Conservation (phyloP, 1,284 basidiomycete genomes). For the Rhodotorula sp. region DNA sequence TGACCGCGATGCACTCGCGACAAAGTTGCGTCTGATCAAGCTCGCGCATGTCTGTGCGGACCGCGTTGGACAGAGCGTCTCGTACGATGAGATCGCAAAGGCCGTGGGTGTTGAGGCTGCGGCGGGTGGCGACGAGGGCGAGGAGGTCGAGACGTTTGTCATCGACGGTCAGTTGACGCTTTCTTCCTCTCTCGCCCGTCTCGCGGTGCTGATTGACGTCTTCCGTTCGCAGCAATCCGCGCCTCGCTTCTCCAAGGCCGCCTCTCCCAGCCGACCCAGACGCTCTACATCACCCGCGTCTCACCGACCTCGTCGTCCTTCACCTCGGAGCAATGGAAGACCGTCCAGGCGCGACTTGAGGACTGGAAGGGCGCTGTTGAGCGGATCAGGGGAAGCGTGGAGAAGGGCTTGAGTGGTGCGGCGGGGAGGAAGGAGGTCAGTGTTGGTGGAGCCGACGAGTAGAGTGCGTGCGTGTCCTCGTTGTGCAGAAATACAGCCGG, state of each 20-base stretch:
- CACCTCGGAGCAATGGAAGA: conserved; percentile 75
- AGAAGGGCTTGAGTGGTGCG: conserved; percentile 25
- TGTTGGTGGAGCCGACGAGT: neutral
- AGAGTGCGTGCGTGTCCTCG: neutral
- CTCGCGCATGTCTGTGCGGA: conserved; percentile 75
- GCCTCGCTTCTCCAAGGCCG: conserved; percentile 77
- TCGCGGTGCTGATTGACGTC: neutral
- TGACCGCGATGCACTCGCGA: conserved; percentile 56
- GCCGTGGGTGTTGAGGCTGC: conserved; percentile 60
- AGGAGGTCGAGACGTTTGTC: conserved; percentile 83
- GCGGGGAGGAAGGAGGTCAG: conserved; percentile 1
- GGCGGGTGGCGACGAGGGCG: conserved; percentile 56
- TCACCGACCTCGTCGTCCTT: conserved; percentile 53
- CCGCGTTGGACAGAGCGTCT: conserved; percentile 70
- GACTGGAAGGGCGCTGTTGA: conserved; percentile 75
- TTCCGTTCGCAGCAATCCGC: conserved; percentile 66
- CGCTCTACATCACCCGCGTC: conserved; percentile 72
- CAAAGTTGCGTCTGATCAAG: conserved; percentile 77
- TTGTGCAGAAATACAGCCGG: no score
- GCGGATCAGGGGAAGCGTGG: conserved; percentile 67
- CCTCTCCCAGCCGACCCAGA: conserved; percentile 76
- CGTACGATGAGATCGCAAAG: conserved; percentile 70
- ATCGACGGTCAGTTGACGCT: conserved; percentile 69
- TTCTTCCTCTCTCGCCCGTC: neutral
- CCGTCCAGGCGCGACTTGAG: conserved; percentile 71